phyloP scores from a whole-genome alignment of 2,329 filamentous ascomycete genomes.

The Dichotomopilus funicola region DNA sequence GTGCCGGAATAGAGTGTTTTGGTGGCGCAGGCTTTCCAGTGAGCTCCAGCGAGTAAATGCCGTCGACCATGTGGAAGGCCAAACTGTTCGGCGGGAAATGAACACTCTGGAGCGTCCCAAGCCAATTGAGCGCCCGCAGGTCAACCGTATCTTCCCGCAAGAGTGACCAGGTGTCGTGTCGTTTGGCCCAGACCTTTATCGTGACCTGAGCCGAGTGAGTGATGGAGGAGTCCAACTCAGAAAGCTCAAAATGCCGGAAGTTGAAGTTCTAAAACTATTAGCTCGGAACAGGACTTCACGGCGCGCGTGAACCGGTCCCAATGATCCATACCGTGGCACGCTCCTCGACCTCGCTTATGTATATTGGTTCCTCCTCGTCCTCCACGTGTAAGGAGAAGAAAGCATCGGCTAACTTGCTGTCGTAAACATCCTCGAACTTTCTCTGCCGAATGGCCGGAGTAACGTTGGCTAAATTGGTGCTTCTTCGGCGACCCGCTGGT shows the following conservation, averaged over 20 bases:
- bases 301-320: background rate
- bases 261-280: conserved; percentile 62
- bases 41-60: conserved; percentile 75
- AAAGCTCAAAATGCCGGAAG: conserved; percentile 78
- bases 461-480: conserved; percentile 42
- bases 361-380: conserved; percentile 65
- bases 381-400: conserved; percentile 81
- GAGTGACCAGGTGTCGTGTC: conserved; percentile 48
- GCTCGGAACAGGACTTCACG: background rate
- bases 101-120: conserved; percentile 64
- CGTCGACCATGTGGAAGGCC: conserved; percentile 78
- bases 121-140: conserved; percentile 67
- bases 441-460: conserved; percentile 56
- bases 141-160: conserved; percentile 68
- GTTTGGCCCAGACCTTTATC: conserved; percentile 68
- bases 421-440: conserved; percentile 66
- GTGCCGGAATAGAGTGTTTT: conserved; percentile 44
- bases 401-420: conserved; percentile 69
- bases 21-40: conserved; percentile 44
- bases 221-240: conserved; percentile 52
- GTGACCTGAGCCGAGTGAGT: conserved; percentile 60
- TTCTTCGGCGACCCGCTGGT: conserved; percentile 35
- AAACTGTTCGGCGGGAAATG: conserved; percentile 76
- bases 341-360: conserved; percentile 76
- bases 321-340: conserved; percentile 55